phyloP scores from a whole-genome alignment of 2,329 filamentous ascomycete species.

The Ophiognomonia clavigignenti-juglandacearum region DNA sequence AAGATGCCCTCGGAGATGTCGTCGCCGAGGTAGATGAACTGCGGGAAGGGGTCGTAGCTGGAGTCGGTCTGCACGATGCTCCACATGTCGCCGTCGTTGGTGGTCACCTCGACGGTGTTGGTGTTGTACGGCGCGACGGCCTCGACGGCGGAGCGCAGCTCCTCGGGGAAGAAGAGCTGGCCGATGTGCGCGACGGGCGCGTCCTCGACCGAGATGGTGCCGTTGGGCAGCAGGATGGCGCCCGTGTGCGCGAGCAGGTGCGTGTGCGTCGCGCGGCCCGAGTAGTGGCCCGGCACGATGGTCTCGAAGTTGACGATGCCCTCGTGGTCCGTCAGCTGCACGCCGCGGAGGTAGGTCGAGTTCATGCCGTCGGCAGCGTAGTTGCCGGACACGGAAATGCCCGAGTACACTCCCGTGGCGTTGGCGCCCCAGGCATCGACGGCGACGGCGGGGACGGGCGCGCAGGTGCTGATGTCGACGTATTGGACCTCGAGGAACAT shows the following conservation, averaged over 20 bases:
- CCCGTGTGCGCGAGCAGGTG: constrained; percentile 24
- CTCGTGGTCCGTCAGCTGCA: constrained; percentile 15
- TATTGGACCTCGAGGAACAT: constrained; percentile 32
- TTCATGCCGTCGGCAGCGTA: constrained; percentile 14
- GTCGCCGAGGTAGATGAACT: constrained; percentile 48
- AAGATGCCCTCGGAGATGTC: constrained; percentile 39
- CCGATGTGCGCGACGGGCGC: constrained; percentile 27
- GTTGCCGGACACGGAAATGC: constrained; percentile 23
- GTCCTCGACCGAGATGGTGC: constrained; percentile 22
- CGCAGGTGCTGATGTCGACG: constrained; percentile 34
- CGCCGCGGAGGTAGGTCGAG: constrained; percentile 14
- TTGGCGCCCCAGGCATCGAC: constrained; percentile 42
- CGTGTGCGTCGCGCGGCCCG: constrained; percentile 13
- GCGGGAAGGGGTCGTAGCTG: constrained; percentile 41
- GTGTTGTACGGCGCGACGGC: constrained; percentile 23
- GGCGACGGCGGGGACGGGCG: constrained; percentile 34
- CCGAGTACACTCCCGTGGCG: constrained; percentile 35
- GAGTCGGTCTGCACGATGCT: constrained; percentile 23
- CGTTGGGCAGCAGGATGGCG: constrained; percentile 24
- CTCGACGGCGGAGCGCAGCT: constrained; percentile 25
- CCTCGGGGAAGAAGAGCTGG: constrained; percentile 28
- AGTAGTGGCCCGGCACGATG: constrained; percentile 17
- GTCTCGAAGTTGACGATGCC: constrained; percentile 13
- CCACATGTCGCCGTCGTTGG: constrained; percentile 30
- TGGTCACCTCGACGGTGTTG: constrained; percentile 24